Conservation (phyloP, 1,139 yeast species). For the Fermentozyma sake region DNA sequence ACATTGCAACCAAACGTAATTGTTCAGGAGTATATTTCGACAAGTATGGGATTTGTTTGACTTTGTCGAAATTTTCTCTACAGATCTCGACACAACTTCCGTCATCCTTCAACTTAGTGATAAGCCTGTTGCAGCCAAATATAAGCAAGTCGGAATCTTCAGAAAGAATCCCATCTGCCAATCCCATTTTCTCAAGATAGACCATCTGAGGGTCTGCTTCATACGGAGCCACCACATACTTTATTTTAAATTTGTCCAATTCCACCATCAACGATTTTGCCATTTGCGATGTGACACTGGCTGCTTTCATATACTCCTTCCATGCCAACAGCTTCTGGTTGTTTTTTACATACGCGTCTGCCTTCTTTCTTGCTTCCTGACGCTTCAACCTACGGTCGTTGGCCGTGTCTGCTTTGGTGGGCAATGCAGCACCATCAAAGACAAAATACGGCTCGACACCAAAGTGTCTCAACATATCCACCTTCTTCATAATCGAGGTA, state of each 20-base stretch:
- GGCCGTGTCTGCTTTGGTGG: conserved; percentile 77
- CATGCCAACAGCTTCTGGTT: conserved; percentile 62
- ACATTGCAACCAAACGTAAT: conserved; percentile 71
- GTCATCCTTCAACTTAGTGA: conserved; percentile 76
- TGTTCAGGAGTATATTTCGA: conserved; percentile 50
- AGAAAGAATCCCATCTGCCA: conserved; percentile 81
- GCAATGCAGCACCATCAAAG: conserved; percentile 87
- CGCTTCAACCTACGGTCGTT: conserved; percentile 55
- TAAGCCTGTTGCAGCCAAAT: conserved; percentile 74
- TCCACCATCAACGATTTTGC: conserved; percentile 80
- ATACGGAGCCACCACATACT: conserved; percentile 91
- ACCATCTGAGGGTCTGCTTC: conserved; percentile 99
- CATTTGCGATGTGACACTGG: conserved; percentile 88
- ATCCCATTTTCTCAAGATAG: conserved; percentile 68
- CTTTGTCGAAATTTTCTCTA: conserved; percentile 46
- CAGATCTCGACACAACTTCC: conserved; percentile 73
- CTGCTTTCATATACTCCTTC: conserved; percentile 70
- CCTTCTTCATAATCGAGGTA: conserved; percentile 54
- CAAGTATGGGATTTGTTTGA: conserved; percentile 44
- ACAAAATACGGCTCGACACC: conserved; percentile 84
- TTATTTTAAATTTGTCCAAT: conserved; percentile 54
- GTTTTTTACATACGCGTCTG: conserved; percentile 41
- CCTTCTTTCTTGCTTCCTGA: conserved; percentile 52
- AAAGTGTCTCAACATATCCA: conserved; percentile 61
- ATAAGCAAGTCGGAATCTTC: conserved; percentile 93